These are phyloP conservation scores for Phialemonium atrogriseum DNA, from an alignment of 2,329 filamentous ascomycete genomes.

Conservation along the genomic window DNA sequence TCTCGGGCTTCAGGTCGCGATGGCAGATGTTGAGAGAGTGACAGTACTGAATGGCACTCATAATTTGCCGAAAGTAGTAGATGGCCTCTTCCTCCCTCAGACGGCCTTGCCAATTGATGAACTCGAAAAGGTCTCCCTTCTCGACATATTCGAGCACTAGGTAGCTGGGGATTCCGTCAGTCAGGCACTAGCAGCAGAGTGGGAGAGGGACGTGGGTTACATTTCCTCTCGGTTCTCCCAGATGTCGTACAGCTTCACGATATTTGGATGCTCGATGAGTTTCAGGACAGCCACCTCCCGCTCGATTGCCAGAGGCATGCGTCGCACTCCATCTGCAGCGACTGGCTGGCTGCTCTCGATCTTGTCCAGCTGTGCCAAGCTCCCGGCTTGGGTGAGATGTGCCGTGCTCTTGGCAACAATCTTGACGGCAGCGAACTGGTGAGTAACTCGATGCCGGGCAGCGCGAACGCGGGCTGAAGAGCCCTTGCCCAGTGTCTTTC, in stretches of 20 bases:
- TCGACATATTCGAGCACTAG: conserved; percentile 90
- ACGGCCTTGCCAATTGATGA: conserved; percentile 67
- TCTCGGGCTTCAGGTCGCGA: conserved; percentile 93
- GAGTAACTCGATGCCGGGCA: conserved; percentile 70
- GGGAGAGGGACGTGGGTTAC: conserved; percentile 37
- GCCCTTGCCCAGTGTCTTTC: conserved; percentile 80
- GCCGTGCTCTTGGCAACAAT: conserved; percentile 83
- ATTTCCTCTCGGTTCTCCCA: conserved; percentile 96
- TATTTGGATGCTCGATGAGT: conserved; percentile 87
- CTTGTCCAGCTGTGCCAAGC: conserved; percentile 73
- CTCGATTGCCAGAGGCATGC: conserved; percentile 83
- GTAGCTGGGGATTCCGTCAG: conserved; percentile 51
- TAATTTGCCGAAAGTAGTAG: conserved; percentile 84
- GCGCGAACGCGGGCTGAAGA: conserved; percentile 82
- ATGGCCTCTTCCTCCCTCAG: conserved; percentile 74
- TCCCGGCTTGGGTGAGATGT: conserved; percentile 74
- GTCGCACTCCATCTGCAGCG: conserved; percentile 51
- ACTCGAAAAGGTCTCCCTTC: conserved; percentile 71
- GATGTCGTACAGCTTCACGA: conserved; percentile 90
- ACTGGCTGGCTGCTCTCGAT: conserved; percentile 53
- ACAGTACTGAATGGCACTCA: conserved; percentile 85
- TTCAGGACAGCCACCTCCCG: conserved; percentile 96
- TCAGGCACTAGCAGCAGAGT: conserved; percentile 1
- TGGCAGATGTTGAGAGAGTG: conserved; percentile 94
- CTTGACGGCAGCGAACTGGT: conserved; percentile 84